A percentile compares a stretch with the other conserved stretches of the same genome.
Conservation (phyloP, 345 rosid genomes). For the Alliaria petiolata region DNA sequence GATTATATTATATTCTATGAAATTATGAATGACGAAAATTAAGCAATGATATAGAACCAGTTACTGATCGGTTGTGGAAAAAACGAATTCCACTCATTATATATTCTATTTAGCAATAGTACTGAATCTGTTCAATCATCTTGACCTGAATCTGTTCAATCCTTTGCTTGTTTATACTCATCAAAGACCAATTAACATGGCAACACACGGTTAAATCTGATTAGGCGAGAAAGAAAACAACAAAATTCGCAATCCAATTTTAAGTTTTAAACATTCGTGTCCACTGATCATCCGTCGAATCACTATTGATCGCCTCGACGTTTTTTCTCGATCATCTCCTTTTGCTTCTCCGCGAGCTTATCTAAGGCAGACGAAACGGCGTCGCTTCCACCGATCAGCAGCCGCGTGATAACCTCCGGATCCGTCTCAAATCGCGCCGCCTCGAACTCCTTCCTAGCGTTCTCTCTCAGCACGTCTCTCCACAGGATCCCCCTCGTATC, state of each 20-base stretch:
- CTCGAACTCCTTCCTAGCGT: constrained; percentile 82
- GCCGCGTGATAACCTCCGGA: constrained; percentile 67
- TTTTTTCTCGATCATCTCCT: constrained; percentile 54
- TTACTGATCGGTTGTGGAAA: no score
- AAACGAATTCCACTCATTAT: no score
- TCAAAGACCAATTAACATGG: neutral
- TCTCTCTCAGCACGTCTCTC: constrained; percentile 76
- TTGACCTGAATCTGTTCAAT: neutral
- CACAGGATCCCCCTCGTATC: constrained; percentile 68
- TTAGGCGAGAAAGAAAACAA: neutral
- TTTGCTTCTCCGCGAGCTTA: constrained; percentile 75
- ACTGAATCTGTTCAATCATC: no score
- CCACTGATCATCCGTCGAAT: neutral
- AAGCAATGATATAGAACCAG: no score
- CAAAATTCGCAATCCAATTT: neutral
- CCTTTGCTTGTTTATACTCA: neutral
- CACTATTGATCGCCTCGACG: constrained; percentile 31
- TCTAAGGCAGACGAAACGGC: constrained; percentile 68
- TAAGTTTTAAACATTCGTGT: neutral
- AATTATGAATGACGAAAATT: no score
- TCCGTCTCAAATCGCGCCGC: constrained; percentile 80
- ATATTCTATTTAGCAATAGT: no score
- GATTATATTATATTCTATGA: no score
- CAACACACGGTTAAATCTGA: neutral
- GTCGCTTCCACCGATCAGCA: constrained; percentile 79